A percentile compares a stretch with the other conserved stretches of the same genome.
Conservation (phyloP, 306 rosid species). For the Prunus mongolica region DNA sequence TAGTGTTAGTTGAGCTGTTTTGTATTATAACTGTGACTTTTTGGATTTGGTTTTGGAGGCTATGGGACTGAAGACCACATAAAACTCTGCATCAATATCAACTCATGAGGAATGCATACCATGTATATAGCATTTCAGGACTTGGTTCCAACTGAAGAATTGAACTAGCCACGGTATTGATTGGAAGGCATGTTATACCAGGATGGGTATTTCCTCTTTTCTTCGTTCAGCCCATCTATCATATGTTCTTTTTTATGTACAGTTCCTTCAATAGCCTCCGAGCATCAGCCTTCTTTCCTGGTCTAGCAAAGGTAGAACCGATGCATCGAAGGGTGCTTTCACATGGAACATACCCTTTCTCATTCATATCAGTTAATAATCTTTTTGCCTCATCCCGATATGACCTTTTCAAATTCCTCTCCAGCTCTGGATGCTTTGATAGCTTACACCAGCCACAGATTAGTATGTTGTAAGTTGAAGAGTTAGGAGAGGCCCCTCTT, state of each 20-base stretch:
- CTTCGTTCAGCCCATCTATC: slow-evolving; percentile 27
- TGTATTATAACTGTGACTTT: too few relatives aligned
- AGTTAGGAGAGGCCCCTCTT: slow-evolving; percentile 65
- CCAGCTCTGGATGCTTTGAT: slow-evolving; percentile 58
- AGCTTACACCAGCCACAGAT: slow-evolving; percentile 81
- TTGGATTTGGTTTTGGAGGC: not conserved
- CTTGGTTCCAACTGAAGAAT: not conserved
- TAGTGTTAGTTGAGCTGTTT: too few relatives aligned
- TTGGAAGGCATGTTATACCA: not conserved
- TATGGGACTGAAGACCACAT: not conserved
- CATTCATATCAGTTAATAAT: slow-evolving; percentile 62
- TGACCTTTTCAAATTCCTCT: slow-evolving; percentile 40
- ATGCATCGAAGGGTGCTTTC: slow-evolving; percentile 50
- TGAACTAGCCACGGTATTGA: not conserved
- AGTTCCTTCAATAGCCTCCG: slow-evolving; percentile 54
- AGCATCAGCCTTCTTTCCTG: slow-evolving; percentile 68
- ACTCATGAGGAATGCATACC: not conserved
- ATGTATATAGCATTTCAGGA: not conserved
- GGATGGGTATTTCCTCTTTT: slow-evolving; percentile 8
- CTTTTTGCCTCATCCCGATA: slow-evolving; percentile 72
- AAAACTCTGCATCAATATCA: not conserved
- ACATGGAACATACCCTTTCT: slow-evolving; percentile 66
- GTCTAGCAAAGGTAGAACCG: slow-evolving; percentile 61
- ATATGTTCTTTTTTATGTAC: slow-evolving; percentile 38
- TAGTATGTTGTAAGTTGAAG: slow-evolving; percentile 79